Base-by-base conservation (phyloP, 768 basidiomycete genomes). In the Pleurotus djamor region DNA sequence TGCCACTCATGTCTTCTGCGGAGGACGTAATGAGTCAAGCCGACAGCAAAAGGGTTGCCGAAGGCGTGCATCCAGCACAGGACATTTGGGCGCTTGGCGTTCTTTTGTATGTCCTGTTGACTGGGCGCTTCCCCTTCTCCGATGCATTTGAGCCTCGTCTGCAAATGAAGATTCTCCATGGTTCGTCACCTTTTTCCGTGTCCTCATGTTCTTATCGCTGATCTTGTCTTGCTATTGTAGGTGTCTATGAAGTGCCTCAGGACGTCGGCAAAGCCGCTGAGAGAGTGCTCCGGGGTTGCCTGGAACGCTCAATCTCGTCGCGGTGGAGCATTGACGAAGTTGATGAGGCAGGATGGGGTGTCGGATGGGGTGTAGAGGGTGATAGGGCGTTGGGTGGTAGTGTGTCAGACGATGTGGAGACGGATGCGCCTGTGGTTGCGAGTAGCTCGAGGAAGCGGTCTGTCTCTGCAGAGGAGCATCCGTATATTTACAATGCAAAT, bases 81-180 rank as follows among this genome's bases (percentile, higher is more conserved):
- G 97, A 99, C 63, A 87, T 98, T 33, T 99, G 97, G 97, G 95
- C 97, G 0, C 75, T 98, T 2, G 97, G 97, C 0, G 87, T 95
- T 57, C 81, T 97, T 62, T 84, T 99, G 1, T 92, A 94, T 68
- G 86, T 89, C 6, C 78, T 99, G 1, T 80, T 98, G 16, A 87
- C 87, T 0, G 94, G 94, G 2, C 77, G 79, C n/a, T 76, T 98
- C 5, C 97, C 97, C 0, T 98, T 98, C 70, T 74, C 69, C 36
- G 96, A 99, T 71, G 76, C 89, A 0, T 99, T 92, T 66, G 96
- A 99, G 71, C 95, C 94, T 1, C 78, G 96, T 36, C 72, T 98
- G 59, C 89, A 93, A 54, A 88, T 94, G 83, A 96, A 96, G 73
- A 96, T 99, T 60, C 68, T 96, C 6, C 85, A 88, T 55, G 94